Percentiles rank a stretch among this genome's conserved stretches.
phyloP scores from a whole-genome alignment of 129 eudicot species.

The Helianthus tuberosus region DNA sequence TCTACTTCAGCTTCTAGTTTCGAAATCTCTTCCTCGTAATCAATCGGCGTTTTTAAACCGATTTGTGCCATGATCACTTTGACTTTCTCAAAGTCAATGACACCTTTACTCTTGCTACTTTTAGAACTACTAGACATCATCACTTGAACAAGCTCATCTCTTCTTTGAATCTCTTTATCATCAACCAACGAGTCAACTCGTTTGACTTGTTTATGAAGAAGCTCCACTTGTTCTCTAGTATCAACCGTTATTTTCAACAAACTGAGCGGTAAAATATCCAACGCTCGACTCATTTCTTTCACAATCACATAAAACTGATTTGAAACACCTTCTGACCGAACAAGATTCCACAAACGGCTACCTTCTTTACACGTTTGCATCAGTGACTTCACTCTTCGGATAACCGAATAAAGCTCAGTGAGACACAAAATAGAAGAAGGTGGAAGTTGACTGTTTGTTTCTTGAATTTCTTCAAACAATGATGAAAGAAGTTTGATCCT shows the following conservation, averaged over 20 bases:
- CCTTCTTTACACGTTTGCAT: conserved; percentile 59
- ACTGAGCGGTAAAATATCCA: conserved; percentile 73
- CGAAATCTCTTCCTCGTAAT: conserved; percentile 74
- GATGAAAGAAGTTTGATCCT: conserved; percentile 73
- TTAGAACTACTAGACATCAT: conserved; percentile 49
- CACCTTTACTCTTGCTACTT: conserved; percentile 44
- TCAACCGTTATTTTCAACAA: conserved; percentile 62
- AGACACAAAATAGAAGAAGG: conserved; percentile 83
- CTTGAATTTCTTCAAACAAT: conserved; percentile 71
- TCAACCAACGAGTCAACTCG: conserved; percentile 62
- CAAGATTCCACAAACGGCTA: conserved; percentile 71
- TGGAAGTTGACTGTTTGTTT: conserved; percentile 64
- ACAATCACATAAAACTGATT: conserved; percentile 55
- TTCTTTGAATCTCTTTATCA: conserved; percentile 52
- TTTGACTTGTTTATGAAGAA: conserved; percentile 82
- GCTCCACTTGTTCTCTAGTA: conserved; percentile 82
- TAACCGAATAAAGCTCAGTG: conserved; percentile 65
- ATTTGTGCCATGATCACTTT: conserved; percentile 48
- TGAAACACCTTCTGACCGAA: conserved; percentile 58
- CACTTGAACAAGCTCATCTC: conserved; percentile 60
- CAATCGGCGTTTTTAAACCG: conserved; percentile 56
- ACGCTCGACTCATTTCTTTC: conserved; percentile 68
- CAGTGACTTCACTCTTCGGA: conserved; percentile 55
- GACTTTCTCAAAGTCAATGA: conserved; percentile 48
- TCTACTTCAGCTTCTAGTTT: conserved; percentile 77